These are phyloP conservation scores for Clonostachys sp. DNA, from an alignment of 2,329 filamentous ascomycete genomes.

Conservation along the genomic window DNA sequence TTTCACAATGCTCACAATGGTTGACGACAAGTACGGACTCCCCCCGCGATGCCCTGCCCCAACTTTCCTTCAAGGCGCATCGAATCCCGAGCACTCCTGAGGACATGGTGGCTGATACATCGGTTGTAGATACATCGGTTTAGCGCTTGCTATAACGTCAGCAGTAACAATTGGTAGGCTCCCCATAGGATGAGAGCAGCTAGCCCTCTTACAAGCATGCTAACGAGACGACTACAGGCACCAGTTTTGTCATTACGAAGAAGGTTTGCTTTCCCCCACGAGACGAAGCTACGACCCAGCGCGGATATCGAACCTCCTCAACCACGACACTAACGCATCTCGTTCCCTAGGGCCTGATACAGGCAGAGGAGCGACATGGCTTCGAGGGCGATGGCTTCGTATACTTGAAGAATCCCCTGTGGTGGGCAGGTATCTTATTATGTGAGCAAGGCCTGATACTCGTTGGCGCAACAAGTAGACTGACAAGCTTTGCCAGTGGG, in stretches of 20 bases:
- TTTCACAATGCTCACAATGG: slow-evolving; percentile 11
- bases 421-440: slow-evolving; percentile 93
- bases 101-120: no score
- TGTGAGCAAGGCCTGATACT: slow-evolving; percentile 46
- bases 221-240: slow-evolving; percentile 49
- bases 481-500: slow-evolving; percentile 61
- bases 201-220: not conserved
- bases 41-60: no score
- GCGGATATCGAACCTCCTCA: no score
- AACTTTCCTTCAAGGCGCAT: no score
- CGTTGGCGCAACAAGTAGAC: slow-evolving; percentile 1
- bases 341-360: slow-evolving; percentile 68
- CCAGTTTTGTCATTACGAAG: slow-evolving; percentile 98
- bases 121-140: slow-evolving; percentile 63
- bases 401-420: slow-evolving; percentile 90
- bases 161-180: slow-evolving; percentile 70
- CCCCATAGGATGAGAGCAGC: slow-evolving; percentile 1
- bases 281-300: not conserved
- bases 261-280: slow-evolving; percentile 55
- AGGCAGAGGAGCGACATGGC: slow-evolving; percentile 85
- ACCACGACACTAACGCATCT: not conserved
- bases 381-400: slow-evolving; percentile 96
- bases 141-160: slow-evolving; percentile 70
- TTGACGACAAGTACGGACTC: slow-evolving; percentile 28
- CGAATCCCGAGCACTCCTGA: no score